Percentiles rank a stretch among this genome's conserved stretches.
Conservation (phyloP, 345 rosid genomes). For the Alliaria petiolata region DNA sequence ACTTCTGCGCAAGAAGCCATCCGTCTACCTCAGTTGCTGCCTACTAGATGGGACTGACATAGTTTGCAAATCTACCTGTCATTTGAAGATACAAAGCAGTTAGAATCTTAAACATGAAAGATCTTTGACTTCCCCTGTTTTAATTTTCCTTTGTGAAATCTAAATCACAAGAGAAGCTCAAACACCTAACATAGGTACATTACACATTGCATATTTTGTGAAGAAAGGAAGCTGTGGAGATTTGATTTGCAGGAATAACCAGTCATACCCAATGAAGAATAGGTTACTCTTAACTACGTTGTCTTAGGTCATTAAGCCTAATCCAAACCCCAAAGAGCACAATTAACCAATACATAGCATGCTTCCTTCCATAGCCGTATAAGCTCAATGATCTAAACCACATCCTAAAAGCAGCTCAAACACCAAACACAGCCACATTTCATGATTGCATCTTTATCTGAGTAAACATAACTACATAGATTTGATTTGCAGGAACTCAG, state of each 20-base stretch:
- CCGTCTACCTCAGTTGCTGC: constrained; percentile 5
- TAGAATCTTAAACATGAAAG: not conserved
- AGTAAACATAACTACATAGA: not conserved
- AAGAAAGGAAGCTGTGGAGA: too few relatives aligned
- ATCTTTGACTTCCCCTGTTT: not conserved
- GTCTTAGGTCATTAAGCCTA: not conserved
- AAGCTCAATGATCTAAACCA: too few relatives aligned
- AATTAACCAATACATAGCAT: not conserved
- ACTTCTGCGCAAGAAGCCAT: not conserved
- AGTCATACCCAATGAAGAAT: not conserved
- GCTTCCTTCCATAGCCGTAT: too few relatives aligned
- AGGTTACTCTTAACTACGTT: not conserved
- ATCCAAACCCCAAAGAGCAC: not conserved
- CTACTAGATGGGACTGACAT: constrained; percentile 76
- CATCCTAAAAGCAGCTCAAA: too few relatives aligned
- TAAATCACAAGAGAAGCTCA: not conserved
- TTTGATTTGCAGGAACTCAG: not conserved
- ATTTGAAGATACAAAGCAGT: constrained; percentile 4
- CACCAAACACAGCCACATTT: not conserved
- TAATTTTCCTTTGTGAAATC: not conserved
- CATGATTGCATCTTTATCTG: not conserved
- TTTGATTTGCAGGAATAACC: not conserved
- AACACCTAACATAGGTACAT: not conserved
- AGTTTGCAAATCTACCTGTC: constrained; percentile 74
- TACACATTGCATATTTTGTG: too few relatives aligned